Conservation (phyloP, 2,329 filamentous ascomycete genomes). For the Arthrobotrys sinensis region DNA sequence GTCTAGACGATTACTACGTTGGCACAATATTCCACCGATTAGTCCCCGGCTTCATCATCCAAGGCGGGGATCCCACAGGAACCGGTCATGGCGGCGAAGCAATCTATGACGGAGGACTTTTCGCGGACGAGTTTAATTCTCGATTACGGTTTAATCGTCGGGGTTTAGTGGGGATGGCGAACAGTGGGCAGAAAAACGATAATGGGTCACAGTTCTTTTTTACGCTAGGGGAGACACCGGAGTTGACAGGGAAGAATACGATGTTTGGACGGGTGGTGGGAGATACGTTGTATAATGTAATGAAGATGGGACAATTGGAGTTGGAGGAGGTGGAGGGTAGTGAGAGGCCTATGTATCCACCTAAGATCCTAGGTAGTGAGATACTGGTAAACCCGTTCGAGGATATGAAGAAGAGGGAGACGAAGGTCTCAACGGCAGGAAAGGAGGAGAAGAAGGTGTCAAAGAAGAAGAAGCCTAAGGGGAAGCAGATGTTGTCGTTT, state of each 20-base stretch:
- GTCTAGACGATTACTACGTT: constrained; percentile 94
- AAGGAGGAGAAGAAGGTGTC: constrained; percentile 71
- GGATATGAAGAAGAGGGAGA: constrained; percentile 81
- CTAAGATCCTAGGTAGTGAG: constrained; percentile 81
- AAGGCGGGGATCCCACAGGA: constrained; percentile 94
- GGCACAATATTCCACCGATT: constrained; percentile 94
- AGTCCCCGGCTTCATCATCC: constrained; percentile 90
- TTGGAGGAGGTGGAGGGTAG: constrained; percentile 78
- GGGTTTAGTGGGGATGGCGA: constrained; percentile 95
- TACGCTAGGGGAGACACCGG: constrained; percentile 83
- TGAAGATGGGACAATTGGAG: constrained; percentile 92
- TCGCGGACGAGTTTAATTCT: constrained; percentile 90
- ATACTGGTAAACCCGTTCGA: constrained; percentile 86
- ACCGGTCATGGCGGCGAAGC: constrained; percentile 92
- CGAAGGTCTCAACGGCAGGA: constrained; percentile 71
- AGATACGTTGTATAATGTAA: constrained; percentile 95
- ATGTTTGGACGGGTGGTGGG: constrained; percentile 92
- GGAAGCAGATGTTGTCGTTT: constrained; percentile 83
- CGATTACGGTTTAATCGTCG: constrained; percentile 92
- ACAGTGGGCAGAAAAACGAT: constrained; percentile 81
- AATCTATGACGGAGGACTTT: constrained; percentile 88
- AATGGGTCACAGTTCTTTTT: constrained; percentile 99
- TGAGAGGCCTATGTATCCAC: constrained; percentile 87
- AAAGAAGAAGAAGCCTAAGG: constrained; percentile 76
- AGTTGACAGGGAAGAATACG: constrained; percentile 91